Evolutionary conservation across 2,329 filamentous ascomycete genomes (phyloP), one percentile per base, ranked within the genome.

Genomic region (Parastagonospora nodorum): DNA sequence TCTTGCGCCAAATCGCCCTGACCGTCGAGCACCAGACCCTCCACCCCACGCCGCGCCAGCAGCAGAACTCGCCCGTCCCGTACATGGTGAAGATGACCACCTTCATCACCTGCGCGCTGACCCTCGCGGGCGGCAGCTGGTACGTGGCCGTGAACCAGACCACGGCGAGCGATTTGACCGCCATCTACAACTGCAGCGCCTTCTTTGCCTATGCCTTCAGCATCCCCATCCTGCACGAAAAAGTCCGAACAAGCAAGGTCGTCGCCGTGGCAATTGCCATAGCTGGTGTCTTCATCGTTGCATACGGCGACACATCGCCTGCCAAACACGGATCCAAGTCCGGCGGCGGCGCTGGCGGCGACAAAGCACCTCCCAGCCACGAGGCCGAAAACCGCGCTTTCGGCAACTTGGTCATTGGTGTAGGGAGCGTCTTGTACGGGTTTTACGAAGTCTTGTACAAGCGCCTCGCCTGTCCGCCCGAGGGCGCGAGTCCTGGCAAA

Each of bases 141-240:
- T 99, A 97, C 68, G 82, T 97, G 31, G 93, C 94, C 12, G 93
- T 99, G 51, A 90, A 91, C 75, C 77, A 96, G 80, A 99, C 94
- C 1, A 96, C 90, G 3, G 89, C 94, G 2, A 92, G 89, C 60
- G 94, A 99, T 74, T 77, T 99, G 64, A 99, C 94, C 0, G 94
- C 94, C 46, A 99, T 99, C 64, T 99, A 99, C 82, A 99, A 99
- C 77, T 99, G 94, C 80, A 96, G 90, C 45, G 93, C 94, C 51
- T 99, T 99, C 76, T 99, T 99, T 73, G 94, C 94, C 42, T 99
- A 99, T 71, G 93, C 90, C 10, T 99, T 99, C 71, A 95, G 90
- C 39, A 92, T 99, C 38, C 92, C 92, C 1, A 76, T 99, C 14
- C 80, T 99, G 2, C 86, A 89, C 50, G 94, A 99, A 74, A 90